phyloP scores from a whole-genome alignment of 495 filamentous ascomycete genomes.

The Saxispiralis lemnorum region DNA sequence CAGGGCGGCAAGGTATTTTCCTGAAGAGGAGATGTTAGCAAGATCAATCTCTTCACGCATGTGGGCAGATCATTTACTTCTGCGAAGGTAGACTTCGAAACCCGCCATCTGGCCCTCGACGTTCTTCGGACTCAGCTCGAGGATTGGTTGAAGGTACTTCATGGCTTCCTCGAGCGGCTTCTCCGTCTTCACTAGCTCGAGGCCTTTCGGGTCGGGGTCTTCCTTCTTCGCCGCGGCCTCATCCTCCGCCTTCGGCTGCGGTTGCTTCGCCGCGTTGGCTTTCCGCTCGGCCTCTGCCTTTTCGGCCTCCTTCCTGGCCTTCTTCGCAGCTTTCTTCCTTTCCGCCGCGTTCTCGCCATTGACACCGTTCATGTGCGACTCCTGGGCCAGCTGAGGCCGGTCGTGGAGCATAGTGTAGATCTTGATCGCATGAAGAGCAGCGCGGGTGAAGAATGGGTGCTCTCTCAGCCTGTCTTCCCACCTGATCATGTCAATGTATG shows the following conservation, averaged over 20 bases:
- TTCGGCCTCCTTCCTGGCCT: slow-evolving; percentile 83
- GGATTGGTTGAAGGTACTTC: slow-evolving; percentile 66
- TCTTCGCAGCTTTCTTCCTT: slow-evolving; percentile 84
- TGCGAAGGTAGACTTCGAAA: slow-evolving; percentile 74
- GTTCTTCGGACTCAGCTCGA: slow-evolving; percentile 67
- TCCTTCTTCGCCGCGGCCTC: slow-evolving; percentile 49
- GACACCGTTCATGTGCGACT: slow-evolving; percentile 33
- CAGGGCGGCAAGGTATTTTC: slow-evolving; percentile 67
- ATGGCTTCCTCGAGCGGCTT: slow-evolving; percentile 71
- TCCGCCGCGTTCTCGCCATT: slow-evolving; percentile 48
- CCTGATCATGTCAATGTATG: slow-evolving; percentile 87
- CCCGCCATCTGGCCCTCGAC: slow-evolving; percentile 68
- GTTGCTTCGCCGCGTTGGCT: slow-evolving; percentile 38
- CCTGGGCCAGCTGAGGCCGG: slow-evolving; percentile 45
- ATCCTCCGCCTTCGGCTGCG: slow-evolving; percentile 30
- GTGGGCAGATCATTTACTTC: slow-evolving; percentile 36
- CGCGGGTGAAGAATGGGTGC: slow-evolving; percentile 80
- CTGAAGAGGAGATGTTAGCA: slow-evolving; percentile 29
- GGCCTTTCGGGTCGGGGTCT: slow-evolving; percentile 72
- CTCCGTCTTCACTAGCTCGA: slow-evolving; percentile 44
- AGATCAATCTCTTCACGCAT: neutral
- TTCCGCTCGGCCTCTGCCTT: slow-evolving; percentile 65
- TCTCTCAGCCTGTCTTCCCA: slow-evolving; percentile 86
- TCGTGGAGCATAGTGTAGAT: slow-evolving; percentile 69
- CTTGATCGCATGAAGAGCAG: slow-evolving; percentile 66